Evolutionary conservation across 1,139 yeast genomes (phyloP), one percentile per base, ranked within the genome.

Genomic region (Kodamaea anthophila): DNA sequence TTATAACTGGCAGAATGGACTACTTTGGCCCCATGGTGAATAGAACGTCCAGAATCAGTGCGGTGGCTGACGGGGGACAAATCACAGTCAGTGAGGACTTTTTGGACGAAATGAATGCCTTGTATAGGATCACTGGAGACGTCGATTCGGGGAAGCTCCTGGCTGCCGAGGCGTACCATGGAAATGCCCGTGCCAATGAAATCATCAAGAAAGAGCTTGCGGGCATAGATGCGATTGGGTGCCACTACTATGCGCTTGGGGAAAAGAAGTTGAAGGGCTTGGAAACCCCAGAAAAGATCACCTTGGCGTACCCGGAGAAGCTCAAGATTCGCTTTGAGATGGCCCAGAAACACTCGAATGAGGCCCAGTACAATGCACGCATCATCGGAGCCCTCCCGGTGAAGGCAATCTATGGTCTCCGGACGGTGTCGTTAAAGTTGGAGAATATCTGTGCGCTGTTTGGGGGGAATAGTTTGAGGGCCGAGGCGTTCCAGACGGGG

Each of bases 21-120:
- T 91, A 91, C 54, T 83, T 91, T 47, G 99, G 99, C 0, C 98
- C 99, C 1, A 88, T 91, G 91, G 99, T 91, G 15, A 91, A 91
- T 51, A 71, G 96, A 34, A 86, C 99, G 0, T 82, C 97, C 1
- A 71, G 99, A 48, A 88, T 91, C 24, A 81, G 91, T 51, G 86
- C 95, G 3, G 82, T 85, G 29, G 99, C 98, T 0, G 96, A 87
- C 53, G 99, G 99, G 35, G 98, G 98, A n/a, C 96, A 91, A 54
- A 85, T 88, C 24, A 77, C 94, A 0, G 69, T 88, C 31, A 82
- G 94, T 44, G 70, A 80, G 3, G 96, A 88, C 52, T 85, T 86
- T 46, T 62, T 82, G 43, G 70, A 72, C 27, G 95, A 85, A 48
- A 71, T 86, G 49, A 68, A 67, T 30, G 68, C 75, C 32, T 69